Evolutionary conservation across 129 eudicot species (phyloP).

Genomic region (Pseudognaphalium luteoalbum): DNA sequence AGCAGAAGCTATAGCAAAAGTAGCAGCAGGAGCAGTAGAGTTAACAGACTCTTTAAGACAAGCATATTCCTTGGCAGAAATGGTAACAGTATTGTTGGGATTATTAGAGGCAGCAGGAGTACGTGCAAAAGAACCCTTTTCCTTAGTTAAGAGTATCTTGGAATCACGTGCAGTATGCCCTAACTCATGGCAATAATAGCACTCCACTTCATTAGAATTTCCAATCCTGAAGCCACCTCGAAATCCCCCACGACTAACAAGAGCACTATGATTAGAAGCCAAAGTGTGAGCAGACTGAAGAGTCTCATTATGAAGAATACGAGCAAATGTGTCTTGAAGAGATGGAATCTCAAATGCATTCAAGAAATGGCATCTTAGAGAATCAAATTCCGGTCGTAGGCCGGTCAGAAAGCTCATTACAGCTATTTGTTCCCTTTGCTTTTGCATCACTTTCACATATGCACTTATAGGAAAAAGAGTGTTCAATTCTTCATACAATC

Average conservation of each 20-base stretch:
- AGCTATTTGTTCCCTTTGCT: not conserved
- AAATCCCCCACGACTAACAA: not conserved
- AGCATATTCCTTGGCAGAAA: not conserved
- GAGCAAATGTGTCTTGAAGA: constrained; percentile 7
- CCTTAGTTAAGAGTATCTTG: not conserved
- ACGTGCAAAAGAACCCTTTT: not conserved
- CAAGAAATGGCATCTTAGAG: not conserved
- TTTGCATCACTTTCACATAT: not conserved
- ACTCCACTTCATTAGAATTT: not conserved
- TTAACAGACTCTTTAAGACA: not conserved
- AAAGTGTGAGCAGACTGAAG: not conserved
- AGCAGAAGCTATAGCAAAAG: not conserved
- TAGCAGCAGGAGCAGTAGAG: not conserved
- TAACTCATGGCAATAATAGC: not conserved
- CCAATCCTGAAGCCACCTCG: not conserved
- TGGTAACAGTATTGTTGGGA: not conserved
- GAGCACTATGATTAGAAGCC: not conserved
- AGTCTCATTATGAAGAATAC: not conserved
- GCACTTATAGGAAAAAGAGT: not conserved
- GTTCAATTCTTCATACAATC: not conserved
- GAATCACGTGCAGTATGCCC: not conserved
- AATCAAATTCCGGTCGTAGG: not conserved
- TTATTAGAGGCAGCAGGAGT: not conserved
- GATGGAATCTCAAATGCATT: not conserved
- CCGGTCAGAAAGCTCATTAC: constrained; percentile 2